Percentiles rank a stretch among this genome's conserved stretches.
Conservation (phyloP, 768 basidiomycete genomes). For the Hygrocybe punicea region DNA sequence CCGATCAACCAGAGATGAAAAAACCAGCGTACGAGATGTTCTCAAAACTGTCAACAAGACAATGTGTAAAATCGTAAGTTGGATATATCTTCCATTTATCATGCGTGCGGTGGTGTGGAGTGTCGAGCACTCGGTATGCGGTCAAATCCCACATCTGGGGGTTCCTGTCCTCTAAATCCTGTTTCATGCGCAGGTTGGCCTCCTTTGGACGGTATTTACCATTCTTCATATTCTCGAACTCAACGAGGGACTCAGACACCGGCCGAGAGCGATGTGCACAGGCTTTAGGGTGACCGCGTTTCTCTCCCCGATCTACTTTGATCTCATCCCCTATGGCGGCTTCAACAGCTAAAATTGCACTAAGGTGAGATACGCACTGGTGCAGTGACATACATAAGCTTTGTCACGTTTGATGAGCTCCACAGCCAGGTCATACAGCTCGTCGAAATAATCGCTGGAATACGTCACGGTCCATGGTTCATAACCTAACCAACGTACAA, state of each 20-base stretch:
- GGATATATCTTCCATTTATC: conserved; percentile 97
- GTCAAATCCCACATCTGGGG: conserved; percentile 99
- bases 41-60: conserved; percentile 96
- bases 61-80: conserved; percentile 98
- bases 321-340: conserved; percentile 79
- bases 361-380: conserved; percentile 55
- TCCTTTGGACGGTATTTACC: conserved; percentile 90
- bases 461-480: conserved; percentile 99
- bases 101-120: conserved; percentile 89
- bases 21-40: conserved; percentile 84
- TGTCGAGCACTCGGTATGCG: conserved; percentile 88
- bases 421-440: conserved; percentile 81
- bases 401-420: conserved; percentile 86
- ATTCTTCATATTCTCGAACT: conserved; percentile 90
- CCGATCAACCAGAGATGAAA: neutral
- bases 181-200: conserved; percentile 95
- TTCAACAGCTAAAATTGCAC: conserved; percentile 2
- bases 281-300: conserved; percentile 72
- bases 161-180: conserved; percentile 87
- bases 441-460: conserved; percentile 93
- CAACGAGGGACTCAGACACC: conserved; percentile 76
- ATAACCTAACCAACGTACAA: conserved; percentile 92
- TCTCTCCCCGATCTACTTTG: conserved; percentile 81
- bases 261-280: conserved; percentile 87
- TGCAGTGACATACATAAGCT: conserved; percentile 95